These are phyloP conservation scores for Paraphaeosphaeria minitans DNA, from an alignment of 2,329 filamentous ascomycete genomes.

Conservation along the genomic window DNA sequence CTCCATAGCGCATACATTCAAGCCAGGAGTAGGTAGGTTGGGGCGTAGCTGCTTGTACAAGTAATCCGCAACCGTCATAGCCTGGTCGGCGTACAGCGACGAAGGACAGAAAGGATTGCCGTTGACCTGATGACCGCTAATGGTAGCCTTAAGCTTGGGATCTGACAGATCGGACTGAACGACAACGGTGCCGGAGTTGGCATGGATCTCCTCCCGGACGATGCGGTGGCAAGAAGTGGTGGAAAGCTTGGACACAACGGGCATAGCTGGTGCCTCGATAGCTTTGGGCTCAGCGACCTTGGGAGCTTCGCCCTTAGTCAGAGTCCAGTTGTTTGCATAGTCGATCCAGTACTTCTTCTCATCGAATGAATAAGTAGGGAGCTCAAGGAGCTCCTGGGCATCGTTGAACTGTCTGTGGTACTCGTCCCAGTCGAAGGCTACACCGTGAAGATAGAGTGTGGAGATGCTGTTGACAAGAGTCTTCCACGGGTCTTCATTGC, in stretches of 20 bases:
- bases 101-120: conserved; percentile 70
- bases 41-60: conserved; percentile 68
- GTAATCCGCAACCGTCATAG: conserved; percentile 69
- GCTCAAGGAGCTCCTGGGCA: conserved; percentile 63
- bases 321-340: conserved; percentile 72
- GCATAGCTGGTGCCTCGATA: conserved; percentile 48
- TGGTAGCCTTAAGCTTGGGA: conserved; percentile 65
- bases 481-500: conserved; percentile 67
- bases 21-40: conserved; percentile 59
- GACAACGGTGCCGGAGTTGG: conserved; percentile 63
- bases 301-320: conserved; percentile 68
- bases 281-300: conserved; percentile 48
- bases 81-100: conserved; percentile 67
- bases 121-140: conserved; percentile 71
- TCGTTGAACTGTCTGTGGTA: conserved; percentile 67
- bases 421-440: conserved; percentile 72
- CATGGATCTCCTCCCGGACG: conserved; percentile 66
- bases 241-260: conserved; percentile 60
- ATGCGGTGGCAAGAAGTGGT: conserved; percentile 70
- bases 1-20: conserved; percentile 70
- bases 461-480: conserved; percentile 64
- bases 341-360: conserved; percentile 75
- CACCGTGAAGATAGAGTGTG: conserved; percentile 65
- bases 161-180: conserved; percentile 70
- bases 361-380: conserved; percentile 72